Base-by-base conservation (phyloP, 140 eudicot genomes). In the Senecio squalidus region DNA sequence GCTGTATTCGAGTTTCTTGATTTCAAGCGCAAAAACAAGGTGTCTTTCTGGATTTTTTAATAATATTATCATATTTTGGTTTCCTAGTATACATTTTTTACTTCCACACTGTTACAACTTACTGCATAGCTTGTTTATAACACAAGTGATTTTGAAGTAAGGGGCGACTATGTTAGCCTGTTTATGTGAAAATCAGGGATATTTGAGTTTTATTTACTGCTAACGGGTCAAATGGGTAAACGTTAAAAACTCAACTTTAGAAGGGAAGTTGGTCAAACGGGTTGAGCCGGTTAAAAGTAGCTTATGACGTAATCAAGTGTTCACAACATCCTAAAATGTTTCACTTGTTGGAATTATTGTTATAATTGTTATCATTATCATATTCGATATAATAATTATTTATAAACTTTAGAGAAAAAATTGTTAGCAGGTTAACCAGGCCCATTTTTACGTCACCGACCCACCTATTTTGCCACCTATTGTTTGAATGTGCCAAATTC, bases 21-120 rank as follows among this genome's bases (percentile, higher is more conserved):
- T 76, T 82, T 62, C 53, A 93, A 93, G 81, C 96, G 99, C 66
- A 93, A 93, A 81, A 80, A 88, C 80, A 93, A 88, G 96, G 99
- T 84, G 15, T 23, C 71, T 4, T 20, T 66, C 28, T 44, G 17
- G 43, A 14, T 51, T 28, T 39, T 28, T 33, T 9, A 17, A 39
- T 52, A 15, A 22, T 33, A 30, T 64, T 10, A 13, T 34, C 50
- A 64, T 16, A 24, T 36, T 24, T 38, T 24, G 22, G 11, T 23
- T 36, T 49, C 49, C 49, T 63, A 29, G 31, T 9, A 17, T 28
- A 2, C 27, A 13, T 25, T 62, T 30, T 23, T 6, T 40, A 20
- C 15, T 27, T 18, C 10, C 56, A 61, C 14, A 61, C 54, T 27
- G 41, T 26, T 16, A 9, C 29, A 11, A 60, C 20, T 43, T 44